Evolutionary conservation across 176 grass and related monocot species (phyloP).

Genomic region (Oryza punctata): DNA sequence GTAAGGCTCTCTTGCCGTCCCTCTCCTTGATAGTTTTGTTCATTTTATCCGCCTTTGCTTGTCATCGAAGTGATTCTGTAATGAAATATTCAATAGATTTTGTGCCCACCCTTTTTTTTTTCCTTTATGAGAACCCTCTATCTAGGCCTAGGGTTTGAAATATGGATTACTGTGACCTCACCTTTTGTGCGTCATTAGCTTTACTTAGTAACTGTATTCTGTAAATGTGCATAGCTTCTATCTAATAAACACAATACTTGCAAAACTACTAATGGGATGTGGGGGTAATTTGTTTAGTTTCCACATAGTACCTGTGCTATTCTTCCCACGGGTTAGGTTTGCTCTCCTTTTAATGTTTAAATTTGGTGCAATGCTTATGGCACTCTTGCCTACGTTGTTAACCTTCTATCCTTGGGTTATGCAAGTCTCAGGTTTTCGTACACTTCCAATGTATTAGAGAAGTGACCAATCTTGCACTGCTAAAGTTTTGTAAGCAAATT

Average conservation of each 20-base stretch:
- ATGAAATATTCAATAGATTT: slow-evolving; percentile 1
- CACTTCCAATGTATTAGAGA: neutral
- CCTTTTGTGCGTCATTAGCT: no score
- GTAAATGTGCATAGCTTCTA: neutral
- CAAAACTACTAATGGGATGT: neutral
- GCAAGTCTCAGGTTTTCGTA: neutral
- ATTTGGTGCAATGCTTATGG: neutral
- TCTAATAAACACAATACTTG: neutral
- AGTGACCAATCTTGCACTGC: neutral
- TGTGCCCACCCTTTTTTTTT: no score
- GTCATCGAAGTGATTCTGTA: neutral
- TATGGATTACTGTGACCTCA: no score
- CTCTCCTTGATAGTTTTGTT: neutral
- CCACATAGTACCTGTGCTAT: neutral
- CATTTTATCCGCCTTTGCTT: neutral
- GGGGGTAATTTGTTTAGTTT: neutral
- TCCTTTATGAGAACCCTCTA: neutral
- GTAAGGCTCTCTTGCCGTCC: neutral
- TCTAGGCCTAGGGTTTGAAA: neutral
- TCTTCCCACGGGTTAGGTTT: neutral
- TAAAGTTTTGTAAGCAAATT: neutral
- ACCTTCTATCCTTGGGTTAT: neutral
- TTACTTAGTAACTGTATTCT: neutral
- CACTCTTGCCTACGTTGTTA: neutral
- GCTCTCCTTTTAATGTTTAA: neutral